phyloP scores from a whole-genome alignment of 1,139 yeast species.

The Citeromyces siamensis region DNA sequence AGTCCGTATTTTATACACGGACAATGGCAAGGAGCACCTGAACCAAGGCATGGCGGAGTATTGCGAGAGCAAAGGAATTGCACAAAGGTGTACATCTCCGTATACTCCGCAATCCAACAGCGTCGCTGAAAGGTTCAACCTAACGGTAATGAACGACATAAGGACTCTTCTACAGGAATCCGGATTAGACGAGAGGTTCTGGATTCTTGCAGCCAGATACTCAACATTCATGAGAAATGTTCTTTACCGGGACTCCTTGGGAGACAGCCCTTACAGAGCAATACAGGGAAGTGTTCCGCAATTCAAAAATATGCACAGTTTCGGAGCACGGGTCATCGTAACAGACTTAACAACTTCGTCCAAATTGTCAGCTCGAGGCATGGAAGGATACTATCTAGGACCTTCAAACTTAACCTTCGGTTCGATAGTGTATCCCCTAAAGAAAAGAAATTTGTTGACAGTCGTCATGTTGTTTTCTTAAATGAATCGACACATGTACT shows the following conservation, averaged over 20 bases:
- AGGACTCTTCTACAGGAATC: neutral
- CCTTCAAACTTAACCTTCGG: neutral
- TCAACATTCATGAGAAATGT: neutral
- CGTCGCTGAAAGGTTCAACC: neutral
- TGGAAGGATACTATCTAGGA: neutral
- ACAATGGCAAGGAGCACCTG: neutral
- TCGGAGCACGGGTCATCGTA: neutral
- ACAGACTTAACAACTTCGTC: neutral
- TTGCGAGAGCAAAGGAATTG: neutral
- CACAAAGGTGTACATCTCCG: neutral
- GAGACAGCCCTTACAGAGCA: neutral
- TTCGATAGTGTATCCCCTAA: neutral
- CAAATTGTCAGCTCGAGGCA: neutral
- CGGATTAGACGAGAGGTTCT: neutral
- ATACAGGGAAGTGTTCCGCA: neutral
- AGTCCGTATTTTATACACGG: neutral
- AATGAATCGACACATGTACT: no score
- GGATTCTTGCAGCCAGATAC: neutral
- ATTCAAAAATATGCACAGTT: neutral
- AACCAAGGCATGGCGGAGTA: neutral
- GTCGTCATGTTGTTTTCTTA: neutral
- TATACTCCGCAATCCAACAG: neutral
- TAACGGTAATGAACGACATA: neutral
- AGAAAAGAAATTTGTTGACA: neutral
- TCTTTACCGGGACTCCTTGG: neutral